phyloP scores from a whole-genome alignment of 2,329 filamentous ascomycete species.

The Aspergillus sp. region DNA sequence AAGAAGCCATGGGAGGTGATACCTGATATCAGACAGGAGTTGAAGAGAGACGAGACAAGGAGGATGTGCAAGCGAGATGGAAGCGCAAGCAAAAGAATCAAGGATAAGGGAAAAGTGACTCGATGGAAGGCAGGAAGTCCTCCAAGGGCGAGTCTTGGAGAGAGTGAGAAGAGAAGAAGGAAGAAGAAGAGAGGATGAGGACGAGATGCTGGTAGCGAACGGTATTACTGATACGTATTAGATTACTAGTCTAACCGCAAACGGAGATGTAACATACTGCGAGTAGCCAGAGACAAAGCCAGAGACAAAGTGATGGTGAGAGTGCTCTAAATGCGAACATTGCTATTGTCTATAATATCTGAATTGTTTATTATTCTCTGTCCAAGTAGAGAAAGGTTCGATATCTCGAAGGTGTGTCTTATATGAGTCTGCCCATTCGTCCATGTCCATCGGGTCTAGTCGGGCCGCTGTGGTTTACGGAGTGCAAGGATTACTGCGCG shows the following conservation, averaged over 20 bases:
- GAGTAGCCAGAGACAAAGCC: background rate
- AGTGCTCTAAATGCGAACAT: background rate
- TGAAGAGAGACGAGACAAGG: background rate
- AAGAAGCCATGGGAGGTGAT: constrained; percentile 8
- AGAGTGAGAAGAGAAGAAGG: no score
- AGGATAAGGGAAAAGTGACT: background rate
- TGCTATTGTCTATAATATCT: no score
- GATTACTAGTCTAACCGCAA: constrained; percentile 5
- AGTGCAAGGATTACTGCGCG: background rate
- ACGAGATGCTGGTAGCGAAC: constrained; percentile 6
- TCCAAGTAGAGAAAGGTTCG: no score
- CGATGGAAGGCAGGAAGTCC: background rate
- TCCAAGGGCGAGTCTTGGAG: no score
- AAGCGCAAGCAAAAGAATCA: background rate
- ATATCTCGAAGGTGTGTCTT: no score
- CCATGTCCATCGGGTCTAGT: background rate
- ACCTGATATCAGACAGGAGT: no score
- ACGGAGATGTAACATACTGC: constrained; percentile 10
- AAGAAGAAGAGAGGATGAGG: background rate
- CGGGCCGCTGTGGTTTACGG: background rate
- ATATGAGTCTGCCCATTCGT: background rate
- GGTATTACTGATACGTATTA: constrained; percentile 7
- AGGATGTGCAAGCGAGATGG: background rate
- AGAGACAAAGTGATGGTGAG: background rate
- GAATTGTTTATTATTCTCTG: no score